Percentiles rank a stretch among this genome's conserved stretches.
Evolutionary conservation across 2,329 filamentous ascomycete genomes (phyloP).

Genomic region (Colletotrichum chrysophilum): DNA sequence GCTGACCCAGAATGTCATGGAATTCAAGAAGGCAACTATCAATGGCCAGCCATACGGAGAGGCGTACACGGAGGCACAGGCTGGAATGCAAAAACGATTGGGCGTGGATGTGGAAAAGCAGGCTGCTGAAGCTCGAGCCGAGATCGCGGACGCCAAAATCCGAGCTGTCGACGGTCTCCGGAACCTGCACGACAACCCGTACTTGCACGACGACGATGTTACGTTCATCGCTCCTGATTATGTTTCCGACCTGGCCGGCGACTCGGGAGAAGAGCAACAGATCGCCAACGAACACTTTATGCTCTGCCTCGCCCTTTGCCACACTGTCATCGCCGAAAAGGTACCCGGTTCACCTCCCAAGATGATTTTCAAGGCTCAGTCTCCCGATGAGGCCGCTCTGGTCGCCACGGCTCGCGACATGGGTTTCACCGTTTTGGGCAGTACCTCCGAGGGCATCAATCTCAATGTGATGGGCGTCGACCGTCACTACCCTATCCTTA

Average conservation of each 20-base stretch:
- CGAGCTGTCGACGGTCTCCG: constrained; percentile 77
- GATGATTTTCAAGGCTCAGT: constrained; percentile 96
- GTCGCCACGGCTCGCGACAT: constrained; percentile 94
- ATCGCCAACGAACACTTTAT: constrained; percentile 87
- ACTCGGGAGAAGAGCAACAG: constrained; percentile 78
- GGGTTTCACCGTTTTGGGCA: constrained; percentile 90
- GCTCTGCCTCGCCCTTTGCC: constrained; percentile 92
- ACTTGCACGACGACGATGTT: constrained; percentile 85
- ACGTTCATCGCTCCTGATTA: constrained; percentile 94
- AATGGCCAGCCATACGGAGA: constrained; percentile 97
- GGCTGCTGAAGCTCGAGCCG: constrained; percentile 70
- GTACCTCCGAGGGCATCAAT: constrained; percentile 79
- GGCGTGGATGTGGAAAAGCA: constrained; percentile 88
- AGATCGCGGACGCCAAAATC: constrained; percentile 80
- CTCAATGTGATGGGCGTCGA: constrained; percentile 89
- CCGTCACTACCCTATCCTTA: constrained; percentile 83
- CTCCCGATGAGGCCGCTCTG: constrained; percentile 92
- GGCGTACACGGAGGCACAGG: constrained; percentile 95
- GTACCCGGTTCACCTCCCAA: constrained; percentile 87
- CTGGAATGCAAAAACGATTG: constrained; percentile 91
- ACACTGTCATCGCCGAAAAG: constrained; percentile 92
- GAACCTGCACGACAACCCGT: constrained; percentile 85
- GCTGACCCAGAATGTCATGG: constrained; percentile 93
- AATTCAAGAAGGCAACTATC: constrained; percentile 98
- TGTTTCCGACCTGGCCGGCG: constrained; percentile 80